Evolutionary conservation across 169 alveolate genomes (phyloP), one percentile per base, ranked within the genome.

Genomic region (Plasmodium yoelii): DNA sequence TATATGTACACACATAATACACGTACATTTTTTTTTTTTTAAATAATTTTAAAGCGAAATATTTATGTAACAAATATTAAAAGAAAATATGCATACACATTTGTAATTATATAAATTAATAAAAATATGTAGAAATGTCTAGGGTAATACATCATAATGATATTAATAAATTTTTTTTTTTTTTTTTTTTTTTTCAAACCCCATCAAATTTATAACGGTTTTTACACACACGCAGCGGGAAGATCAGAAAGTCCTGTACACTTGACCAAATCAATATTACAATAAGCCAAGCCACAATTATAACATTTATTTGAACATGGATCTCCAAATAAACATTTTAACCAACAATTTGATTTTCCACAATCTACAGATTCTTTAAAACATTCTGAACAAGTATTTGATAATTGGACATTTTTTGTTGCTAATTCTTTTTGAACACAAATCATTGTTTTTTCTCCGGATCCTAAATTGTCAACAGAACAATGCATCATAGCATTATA

Each of bases 341-440:
- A 34, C 90, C 90, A 82, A 15, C 90, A 82, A 24, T 82, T 82
- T 42, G 90, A 82, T 70, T 67, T 65, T 15, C 90, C 90, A 65
- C 90, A 82, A 42, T 65, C 71, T 13, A 82, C 90, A 22, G 90
- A 82, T 8, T 67, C 46, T 65, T 67, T 42, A 56, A 82, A 82
- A 18, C 90, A 82, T 28, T 24, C 46, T 19, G 73, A 49, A 22
- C 90, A 82, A n/a, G 84, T 82, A 53, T 65, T 72, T 8, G 90
- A 82, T 28, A 82, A 28, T 65, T 82, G 59, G 12, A 53, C 53
- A 59, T 82, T 55, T 8, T 47, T 39, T 82, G 55, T 67, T 57
- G 71, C 64, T 82, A 82, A 47, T 22, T 82, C 64, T 12, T 82
- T 60, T 44, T 82, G 57, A 22, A 82, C 90, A 22, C 90, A 82